Conservation (phyloP, 306 rosid genomes). For the Datisca glomerata region DNA sequence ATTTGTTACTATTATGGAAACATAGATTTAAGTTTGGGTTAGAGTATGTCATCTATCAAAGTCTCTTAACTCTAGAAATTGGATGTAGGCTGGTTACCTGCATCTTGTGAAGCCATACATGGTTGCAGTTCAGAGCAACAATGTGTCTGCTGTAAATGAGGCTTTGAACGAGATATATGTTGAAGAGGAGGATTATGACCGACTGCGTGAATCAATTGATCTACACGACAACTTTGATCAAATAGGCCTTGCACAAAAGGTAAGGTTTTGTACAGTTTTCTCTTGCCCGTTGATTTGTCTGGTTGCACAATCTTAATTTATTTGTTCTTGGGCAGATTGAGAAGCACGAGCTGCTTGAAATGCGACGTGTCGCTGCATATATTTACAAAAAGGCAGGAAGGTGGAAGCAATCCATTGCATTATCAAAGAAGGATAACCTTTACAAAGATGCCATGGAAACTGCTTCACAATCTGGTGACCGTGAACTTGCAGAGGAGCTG, state of each 20-base stretch:
- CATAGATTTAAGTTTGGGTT: background rate
- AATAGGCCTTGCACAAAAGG: conserved; percentile 98
- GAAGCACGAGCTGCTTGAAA: conserved; percentile 95
- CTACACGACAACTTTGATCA: conserved; percentile 96
- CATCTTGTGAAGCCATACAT: conserved; percentile 98
- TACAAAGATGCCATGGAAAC: conserved; percentile 99
- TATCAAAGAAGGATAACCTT: conserved; percentile 96
- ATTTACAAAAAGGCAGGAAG: conserved; percentile 97
- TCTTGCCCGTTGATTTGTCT: conserved; percentile 4
- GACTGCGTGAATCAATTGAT: conserved; percentile 97
- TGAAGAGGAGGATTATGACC: conserved; percentile 98
- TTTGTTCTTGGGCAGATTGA: conserved; percentile 57
- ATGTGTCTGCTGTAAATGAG: conserved; percentile 94
- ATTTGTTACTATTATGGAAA: too few relatives aligned
- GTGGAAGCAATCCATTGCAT: conserved; percentile 98
- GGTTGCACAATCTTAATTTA: conserved; percentile 13
- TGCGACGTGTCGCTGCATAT: conserved; percentile 99
- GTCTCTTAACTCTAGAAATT: background rate
- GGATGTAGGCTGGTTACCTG: conserved; percentile 82
- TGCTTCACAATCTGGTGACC: conserved; percentile 96
- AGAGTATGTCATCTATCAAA: background rate
- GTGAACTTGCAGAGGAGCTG: conserved; percentile 96
- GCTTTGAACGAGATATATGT: conserved; percentile 95
- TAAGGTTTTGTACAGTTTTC: conserved; percentile 13
- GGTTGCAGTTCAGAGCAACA: conserved; percentile 99